phyloP scores from a whole-genome alignment of 2,329 filamentous ascomycete species.

The Aaosphaeria arxii region DNA sequence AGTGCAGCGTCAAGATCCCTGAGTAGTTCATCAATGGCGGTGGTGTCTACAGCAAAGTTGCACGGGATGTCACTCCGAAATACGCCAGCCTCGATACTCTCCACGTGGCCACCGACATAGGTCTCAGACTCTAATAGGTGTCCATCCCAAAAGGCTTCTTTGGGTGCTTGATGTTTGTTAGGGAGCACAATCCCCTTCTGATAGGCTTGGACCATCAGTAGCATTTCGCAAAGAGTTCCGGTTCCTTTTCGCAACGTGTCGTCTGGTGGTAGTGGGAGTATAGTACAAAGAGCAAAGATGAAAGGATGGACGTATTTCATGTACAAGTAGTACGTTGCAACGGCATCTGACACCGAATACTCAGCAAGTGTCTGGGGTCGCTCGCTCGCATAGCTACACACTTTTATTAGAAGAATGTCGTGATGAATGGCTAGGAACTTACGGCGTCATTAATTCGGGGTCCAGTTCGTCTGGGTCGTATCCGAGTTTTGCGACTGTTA shows the following conservation, averaged over 20 bases:
- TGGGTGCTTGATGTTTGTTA: conserved; percentile 90
- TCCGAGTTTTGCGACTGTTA: conserved; percentile 95
- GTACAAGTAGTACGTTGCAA: conserved; percentile 97
- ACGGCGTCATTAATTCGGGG: conserved; percentile 91
- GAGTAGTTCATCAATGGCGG: conserved; percentile 85
- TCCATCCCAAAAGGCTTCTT: conserved; percentile 94
- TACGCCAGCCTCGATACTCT: conserved; percentile 97
- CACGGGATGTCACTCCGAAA: conserved; percentile 95
- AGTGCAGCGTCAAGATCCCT: conserved; percentile 83
- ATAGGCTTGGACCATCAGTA: conserved; percentile 98
- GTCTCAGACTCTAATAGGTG: conserved; percentile 96
- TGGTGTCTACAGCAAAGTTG: conserved; percentile 86
- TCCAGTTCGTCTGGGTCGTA: conserved; percentile 98
- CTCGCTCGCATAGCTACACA: conserved; percentile 66
- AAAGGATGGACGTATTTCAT: conserved; percentile 99
- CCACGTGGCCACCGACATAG: conserved; percentile 96
- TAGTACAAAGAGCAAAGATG: conserved; percentile 97
- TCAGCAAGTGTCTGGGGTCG: conserved; percentile 91
- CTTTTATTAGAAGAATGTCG: conserved; percentile 39
- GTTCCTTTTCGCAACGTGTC: conserved; percentile 94
- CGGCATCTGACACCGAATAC: conserved; percentile 98
- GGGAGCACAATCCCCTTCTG: conserved; percentile 87
- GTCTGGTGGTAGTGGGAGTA: conserved; percentile 88
- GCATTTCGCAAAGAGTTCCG: conserved; percentile 98
- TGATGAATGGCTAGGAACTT: not conserved